Base-by-base conservation (phyloP, 805 yeast species). In the Candida quercuum region DNA sequence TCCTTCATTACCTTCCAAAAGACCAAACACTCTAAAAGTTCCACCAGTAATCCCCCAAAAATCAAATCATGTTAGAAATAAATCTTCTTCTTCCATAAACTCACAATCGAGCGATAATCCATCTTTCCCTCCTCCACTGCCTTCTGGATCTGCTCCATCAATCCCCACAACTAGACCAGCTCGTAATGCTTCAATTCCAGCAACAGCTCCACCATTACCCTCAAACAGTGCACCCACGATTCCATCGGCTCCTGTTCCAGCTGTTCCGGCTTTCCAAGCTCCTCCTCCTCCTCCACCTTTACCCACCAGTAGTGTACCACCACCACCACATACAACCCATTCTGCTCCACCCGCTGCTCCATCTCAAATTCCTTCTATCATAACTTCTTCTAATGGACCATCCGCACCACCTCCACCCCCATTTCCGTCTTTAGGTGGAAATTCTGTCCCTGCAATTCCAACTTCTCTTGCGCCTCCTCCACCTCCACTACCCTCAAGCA, bases 381-480 rank as follows among this genome's bases (percentile, higher is more conserved):
- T n/a, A n/a, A n/a, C n/a, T n/a, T n/a, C n/a, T n/a, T n/a, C n/a
- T n/a, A n/a, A n/a, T n/a, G n/a, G n/a, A n/a, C n/a, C n/a, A n/a
- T n/a, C n/a, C n/a, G n/a, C n/a, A n/a, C n/a, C n/a, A n/a, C n/a
- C n/a, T n/a, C n/a, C n/a, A n/a, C n/a, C n/a, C n/a, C n/a, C n/a
- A n/a, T n/a, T n/a, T n/a, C n/a, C n/a, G n/a, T n/a, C n/a, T n/a
- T n/a, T n/a, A n/a, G n/a, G n/a, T n/a, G n/a, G n/a, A n/a, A n/a
- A n/a, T n/a, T n/a, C n/a, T n/a, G n/a, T n/a, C n/a, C n/a, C n/a
- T n/a, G n/a, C n/a, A n/a, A n/a, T n/a, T n/a, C n/a, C n/a, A n/a
- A 32, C 43, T 14, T 2, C 37, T 4, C 19, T 26, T 13, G 41
- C 66, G 2, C 66, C 71, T 10, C 61, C 64, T 10, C 63, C 68